These are phyloP conservation scores for Mesotaenium endlicherianum DNA, from an alignment of 139 green algal genomes.

Conservation along the genomic window DNA sequence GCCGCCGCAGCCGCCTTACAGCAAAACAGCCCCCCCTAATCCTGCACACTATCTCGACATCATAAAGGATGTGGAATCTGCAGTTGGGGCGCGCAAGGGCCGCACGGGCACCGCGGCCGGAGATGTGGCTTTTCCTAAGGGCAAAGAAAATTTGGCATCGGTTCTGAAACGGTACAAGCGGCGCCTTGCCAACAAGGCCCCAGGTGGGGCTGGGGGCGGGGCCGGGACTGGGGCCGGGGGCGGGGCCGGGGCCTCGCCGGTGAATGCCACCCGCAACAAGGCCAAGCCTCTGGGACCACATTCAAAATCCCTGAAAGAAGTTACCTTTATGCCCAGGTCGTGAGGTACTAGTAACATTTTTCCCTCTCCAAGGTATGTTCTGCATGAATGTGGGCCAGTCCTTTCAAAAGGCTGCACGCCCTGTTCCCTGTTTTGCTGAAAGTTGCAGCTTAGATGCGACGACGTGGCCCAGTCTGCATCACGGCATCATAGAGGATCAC, in stretches of 20 bases:
- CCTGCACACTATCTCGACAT: conserved; percentile 29
- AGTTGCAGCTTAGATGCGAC: too few species aligned
- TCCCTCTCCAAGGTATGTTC: too few species aligned
- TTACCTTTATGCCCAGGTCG: too few species aligned
- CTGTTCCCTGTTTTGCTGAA: too few species aligned
- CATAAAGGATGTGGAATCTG: conserved; percentile 49
- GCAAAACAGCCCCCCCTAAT: neutral
- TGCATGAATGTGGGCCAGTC: too few species aligned
- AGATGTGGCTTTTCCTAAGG: conserved; percentile 63
- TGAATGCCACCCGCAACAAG: too few species aligned
- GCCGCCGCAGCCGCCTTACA: neutral
- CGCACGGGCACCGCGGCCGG: conserved; percentile 55
- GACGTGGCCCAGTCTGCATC: too few species aligned
- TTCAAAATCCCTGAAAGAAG: too few species aligned
- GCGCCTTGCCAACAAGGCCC: conserved; percentile 27
- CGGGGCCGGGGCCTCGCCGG: neutral
- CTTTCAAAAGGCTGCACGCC: too few species aligned
- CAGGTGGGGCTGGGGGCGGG: neutral
- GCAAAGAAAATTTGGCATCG: conserved; percentile 68
- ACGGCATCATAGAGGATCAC: too few species aligned
- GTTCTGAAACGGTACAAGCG: conserved; percentile 65
- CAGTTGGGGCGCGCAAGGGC: conserved; percentile 34
- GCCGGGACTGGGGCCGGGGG: neutral
- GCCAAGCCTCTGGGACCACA: too few species aligned
- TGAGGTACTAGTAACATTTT: too few species aligned